Evolutionary conservation across 176 grass and related monocot species (phyloP).

Genomic region (Puya raimondii): DNA sequence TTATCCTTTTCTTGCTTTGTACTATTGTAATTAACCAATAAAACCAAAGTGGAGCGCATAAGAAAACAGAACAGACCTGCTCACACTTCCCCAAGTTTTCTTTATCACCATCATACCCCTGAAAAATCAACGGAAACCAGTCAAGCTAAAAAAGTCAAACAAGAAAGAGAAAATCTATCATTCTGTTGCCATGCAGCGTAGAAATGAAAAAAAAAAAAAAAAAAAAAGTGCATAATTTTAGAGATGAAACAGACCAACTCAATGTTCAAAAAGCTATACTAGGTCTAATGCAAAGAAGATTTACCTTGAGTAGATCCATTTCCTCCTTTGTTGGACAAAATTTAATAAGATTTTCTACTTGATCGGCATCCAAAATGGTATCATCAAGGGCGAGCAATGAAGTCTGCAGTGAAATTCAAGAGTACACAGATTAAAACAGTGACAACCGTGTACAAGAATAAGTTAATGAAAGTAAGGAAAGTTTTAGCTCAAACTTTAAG

Average conservation of each 20-base stretch:
- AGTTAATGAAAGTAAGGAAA: too few relatives aligned
- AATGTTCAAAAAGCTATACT: background rate
- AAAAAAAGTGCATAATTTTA: too few relatives aligned
- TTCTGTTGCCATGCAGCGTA: conserved; percentile 5
- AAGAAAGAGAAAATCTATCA: conserved; percentile 12
- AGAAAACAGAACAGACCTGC: conserved; percentile 46
- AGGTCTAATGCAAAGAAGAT: conserved; percentile 1
- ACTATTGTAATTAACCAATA: background rate
- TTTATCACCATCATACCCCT: conserved; percentile 65
- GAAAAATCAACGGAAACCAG: conserved; percentile 22
- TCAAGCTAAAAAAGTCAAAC: too few relatives aligned
- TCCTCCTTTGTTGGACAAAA: conserved; percentile 96
- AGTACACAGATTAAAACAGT: conserved; percentile 11
- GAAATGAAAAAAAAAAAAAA: background rate
- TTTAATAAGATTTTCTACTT: conserved; percentile 88
- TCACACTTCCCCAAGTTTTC: conserved; percentile 90
- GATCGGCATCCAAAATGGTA: conserved; percentile 73
- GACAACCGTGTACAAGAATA: background rate
- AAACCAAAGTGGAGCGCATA: conserved; percentile 8
- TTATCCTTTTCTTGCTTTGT: background rate
- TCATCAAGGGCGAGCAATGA: conserved; percentile 72
- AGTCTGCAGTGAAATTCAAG: conserved; percentile 35
- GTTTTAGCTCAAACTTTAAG: too few relatives aligned
- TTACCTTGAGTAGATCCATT: conserved; percentile 80
- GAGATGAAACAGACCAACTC: conserved; percentile 2